These are phyloP conservation scores for Lyophyllum semitale DNA, from an alignment of 768 basidiomycete genomes.

Conservation along the genomic window DNA sequence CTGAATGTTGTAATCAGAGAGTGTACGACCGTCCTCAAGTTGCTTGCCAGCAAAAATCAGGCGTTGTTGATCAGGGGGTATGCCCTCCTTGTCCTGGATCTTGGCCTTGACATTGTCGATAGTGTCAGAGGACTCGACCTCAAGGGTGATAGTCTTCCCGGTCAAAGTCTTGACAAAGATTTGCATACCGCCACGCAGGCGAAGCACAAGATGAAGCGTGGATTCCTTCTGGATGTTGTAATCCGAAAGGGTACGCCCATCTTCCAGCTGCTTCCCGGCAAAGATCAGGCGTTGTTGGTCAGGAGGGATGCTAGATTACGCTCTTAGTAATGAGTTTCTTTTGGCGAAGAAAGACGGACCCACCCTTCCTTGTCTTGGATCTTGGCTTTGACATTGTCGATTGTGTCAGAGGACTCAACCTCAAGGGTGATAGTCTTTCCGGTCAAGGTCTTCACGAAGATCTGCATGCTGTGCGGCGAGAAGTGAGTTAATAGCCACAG, in stretches of 20 bases:
- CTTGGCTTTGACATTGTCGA: too few relatives aligned
- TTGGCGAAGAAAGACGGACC: background rate
- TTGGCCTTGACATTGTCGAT: conserved; percentile 24
- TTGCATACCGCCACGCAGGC: conserved; percentile 39
- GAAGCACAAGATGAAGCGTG: conserved; percentile 32
- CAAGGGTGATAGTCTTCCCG: conserved; percentile 54
- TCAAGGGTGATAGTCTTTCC: conserved; percentile 15
- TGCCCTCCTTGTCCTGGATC: conserved; percentile 25
- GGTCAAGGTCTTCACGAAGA: conserved; percentile 20
- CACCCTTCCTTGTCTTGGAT: conserved; percentile 16
- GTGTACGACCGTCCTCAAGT: conserved; percentile 37
- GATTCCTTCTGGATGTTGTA: conserved; percentile 25
- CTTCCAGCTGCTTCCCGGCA: conserved; percentile 22
- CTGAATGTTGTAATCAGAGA: conserved; percentile 38
- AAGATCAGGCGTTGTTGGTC: conserved; percentile 23
- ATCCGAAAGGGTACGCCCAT: conserved; percentile 21
- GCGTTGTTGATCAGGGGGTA: conserved; percentile 23
- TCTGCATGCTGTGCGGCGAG: conserved; percentile 16
- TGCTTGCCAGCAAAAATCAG: conserved; percentile 32
- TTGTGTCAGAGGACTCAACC: too few relatives aligned
- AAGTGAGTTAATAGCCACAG: background rate
- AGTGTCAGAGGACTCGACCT: conserved; percentile 24
- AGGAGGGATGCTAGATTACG: conserved; percentile 1
- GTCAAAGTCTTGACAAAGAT: conserved; percentile 55
- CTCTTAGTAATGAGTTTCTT: background rate